A percentile compares a stretch with the other conserved stretches of the same genome.
Conservation (phyloP, 352 stramenopile species). For the Phytopythium chamaehyphon region DNA sequence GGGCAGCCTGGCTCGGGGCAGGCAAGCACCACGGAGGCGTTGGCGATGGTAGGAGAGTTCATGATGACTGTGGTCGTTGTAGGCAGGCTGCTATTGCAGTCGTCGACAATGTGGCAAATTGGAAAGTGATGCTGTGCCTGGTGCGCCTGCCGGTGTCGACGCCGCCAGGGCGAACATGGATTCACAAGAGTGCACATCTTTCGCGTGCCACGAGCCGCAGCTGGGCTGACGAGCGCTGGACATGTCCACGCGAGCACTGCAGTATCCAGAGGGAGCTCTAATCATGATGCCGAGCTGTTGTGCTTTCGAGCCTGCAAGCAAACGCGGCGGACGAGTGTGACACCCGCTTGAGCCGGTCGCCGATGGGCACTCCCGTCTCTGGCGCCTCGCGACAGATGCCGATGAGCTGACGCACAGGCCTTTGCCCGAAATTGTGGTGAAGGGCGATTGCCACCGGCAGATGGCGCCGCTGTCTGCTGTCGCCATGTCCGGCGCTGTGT, state of each 20-base stretch:
- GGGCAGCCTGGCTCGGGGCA: slow-evolving; percentile 21
- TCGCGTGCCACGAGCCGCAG: too few relatives aligned
- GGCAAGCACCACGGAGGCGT: slow-evolving; percentile 4
- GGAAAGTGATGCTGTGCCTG: background rate
- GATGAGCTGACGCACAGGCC: background rate
- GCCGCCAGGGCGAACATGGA: too few relatives aligned
- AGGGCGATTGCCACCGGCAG: background rate
- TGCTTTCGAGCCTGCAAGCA: too few relatives aligned
- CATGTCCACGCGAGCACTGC: too few relatives aligned
- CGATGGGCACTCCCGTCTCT: background rate
- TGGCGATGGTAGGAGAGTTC: background rate
- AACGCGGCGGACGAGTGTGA: background rate
- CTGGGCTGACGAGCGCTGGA: too few relatives aligned
- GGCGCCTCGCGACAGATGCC: background rate
- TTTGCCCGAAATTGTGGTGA: slow-evolving; percentile 1
- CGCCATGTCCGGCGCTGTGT: too few relatives aligned
- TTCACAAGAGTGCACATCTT: too few relatives aligned
- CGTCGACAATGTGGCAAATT: background rate
- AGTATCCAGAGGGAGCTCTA: too few relatives aligned
- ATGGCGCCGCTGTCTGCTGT: too few relatives aligned
- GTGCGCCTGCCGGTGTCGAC: too few relatives aligned
- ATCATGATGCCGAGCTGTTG: too few relatives aligned
- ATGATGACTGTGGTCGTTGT: background rate
- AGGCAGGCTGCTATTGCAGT: background rate
- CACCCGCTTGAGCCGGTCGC: slow-evolving; percentile 3